Base-by-base conservation (phyloP, 2,329 filamentous ascomycete genomes). In the Bipolaris zeicola region DNA sequence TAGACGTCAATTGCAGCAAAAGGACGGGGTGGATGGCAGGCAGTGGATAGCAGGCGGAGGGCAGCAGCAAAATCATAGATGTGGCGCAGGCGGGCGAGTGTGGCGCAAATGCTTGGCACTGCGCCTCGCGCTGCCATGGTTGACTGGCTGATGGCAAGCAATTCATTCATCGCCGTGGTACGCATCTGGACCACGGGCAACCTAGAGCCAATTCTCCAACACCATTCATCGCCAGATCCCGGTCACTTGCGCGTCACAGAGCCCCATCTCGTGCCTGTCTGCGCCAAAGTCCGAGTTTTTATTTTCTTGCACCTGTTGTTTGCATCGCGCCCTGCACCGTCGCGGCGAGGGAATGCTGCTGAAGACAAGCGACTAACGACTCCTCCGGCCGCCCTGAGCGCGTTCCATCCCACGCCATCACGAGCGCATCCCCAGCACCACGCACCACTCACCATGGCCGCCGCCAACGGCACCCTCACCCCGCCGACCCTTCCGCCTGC, bases 401-500 rank as follows among this genome's bases (percentile, higher is more conserved):
- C 72, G 72, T 74, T 68, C 57, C 63, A 63, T 67, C 52, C 66
- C 18, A 66, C 65, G 57, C 49, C 68, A 72, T 66, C 72, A 61
- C 65, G 67, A 66, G 64, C 67, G 67, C 69, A 70, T 71, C 69
- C 65, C 67, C 62, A 66, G 66, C 62, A 57, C 57, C 62, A 60
- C 64, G 63, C 65, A 54, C 65, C 67, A 62, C 60, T 67, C 61
- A 69, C 61, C 65, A 73, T 74, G 64, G 65, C 73, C 62, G 63
- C 68, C 62, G 63, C 69, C 63, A 76, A 76, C 70, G 73, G 72
- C 64, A 65, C 68, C 61, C 66, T 74, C 55, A 69, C 72, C 54
- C 70, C 72, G 55, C 70, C 72, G 20, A 66, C 68, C 49, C 70
- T 66, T 41, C 66, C 69, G 22, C 63, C 66, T 26, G 63, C 66